phyloP scores from a whole-genome alignment of 257 asterid species.

The Solanum clarkiae region DNA sequence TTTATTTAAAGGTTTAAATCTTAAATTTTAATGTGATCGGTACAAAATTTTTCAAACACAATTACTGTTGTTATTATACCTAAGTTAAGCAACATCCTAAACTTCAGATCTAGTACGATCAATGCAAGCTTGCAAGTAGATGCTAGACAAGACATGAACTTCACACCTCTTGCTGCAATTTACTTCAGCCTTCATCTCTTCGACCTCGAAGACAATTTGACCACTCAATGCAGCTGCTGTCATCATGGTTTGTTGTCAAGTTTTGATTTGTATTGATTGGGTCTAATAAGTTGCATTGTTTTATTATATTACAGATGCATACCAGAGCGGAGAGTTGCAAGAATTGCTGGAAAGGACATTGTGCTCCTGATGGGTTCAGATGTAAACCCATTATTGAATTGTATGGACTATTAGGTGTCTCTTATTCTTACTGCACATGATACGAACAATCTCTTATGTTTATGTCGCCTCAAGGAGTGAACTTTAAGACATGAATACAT shows the following conservation, averaged over 20 bases:
- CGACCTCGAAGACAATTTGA: neutral
- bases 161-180: neutral
- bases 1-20: neutral
- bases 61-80: neutral
- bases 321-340: conserved; percentile 69
- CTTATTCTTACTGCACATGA: neutral
- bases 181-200: neutral
- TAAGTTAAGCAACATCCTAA: neutral
- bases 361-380: conserved; percentile 26
- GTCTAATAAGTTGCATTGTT: conserved; percentile 3
- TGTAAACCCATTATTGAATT: neutral
- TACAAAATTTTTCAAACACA: neutral
- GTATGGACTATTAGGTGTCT: neutral
- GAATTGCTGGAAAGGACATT: conserved; percentile 49
- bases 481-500: neutral
- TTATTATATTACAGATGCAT: conserved; percentile 43
- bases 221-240: neutral
- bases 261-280: neutral
- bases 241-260: neutral
- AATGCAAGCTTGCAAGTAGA: neutral
- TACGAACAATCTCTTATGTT: neutral
- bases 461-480: neutral
- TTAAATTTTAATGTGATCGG: neutral
- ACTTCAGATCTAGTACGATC: neutral
- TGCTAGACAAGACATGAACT: neutral